These are phyloP conservation scores for Saccharomycopsis schoenii DNA, from an alignment of 805 yeast genomes.

Conservation along the genomic window DNA sequence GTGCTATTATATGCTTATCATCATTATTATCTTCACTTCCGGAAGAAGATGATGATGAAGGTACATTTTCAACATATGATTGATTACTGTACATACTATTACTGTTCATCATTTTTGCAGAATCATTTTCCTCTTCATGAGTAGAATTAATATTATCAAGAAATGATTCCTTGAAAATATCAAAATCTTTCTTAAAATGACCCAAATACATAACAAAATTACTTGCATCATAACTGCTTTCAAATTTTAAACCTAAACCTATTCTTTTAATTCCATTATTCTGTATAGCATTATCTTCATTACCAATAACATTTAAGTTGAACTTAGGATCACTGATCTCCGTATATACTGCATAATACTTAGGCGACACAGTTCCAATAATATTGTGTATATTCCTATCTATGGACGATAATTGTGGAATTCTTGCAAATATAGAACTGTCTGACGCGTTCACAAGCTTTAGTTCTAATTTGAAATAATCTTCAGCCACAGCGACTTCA, in stretches of 20 bases:
- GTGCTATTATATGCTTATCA: background rate
- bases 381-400: conserved; percentile 2
- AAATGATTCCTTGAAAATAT: conserved; percentile 7
- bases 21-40: background rate
- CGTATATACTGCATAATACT: conserved; percentile 14
- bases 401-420: conserved; percentile 6
- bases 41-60: background rate
- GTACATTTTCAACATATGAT: background rate
- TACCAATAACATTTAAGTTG: background rate
- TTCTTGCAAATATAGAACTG: conserved; percentile 11
- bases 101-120: background rate
- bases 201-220: conserved; percentile 12
- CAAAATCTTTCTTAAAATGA: conserved; percentile 11
- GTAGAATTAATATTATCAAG: background rate
- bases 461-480: conserved; percentile 5
- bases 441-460: background rate
- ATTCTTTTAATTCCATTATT: conserved; percentile 8
- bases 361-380: conserved; percentile 12
- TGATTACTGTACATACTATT: background rate
- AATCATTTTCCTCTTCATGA: background rate
- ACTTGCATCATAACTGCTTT: conserved; percentile 15
- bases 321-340: conserved; percentile 4
- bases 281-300: background rate
- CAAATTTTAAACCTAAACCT: conserved; percentile 15
- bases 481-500: background rate